Percentiles rank a stretch among this genome's conserved stretches.
These are phyloP conservation scores for Cladosporium austrohemisphaericum DNA, from an alignment of 2,329 filamentous ascomycete genomes.

Conservation along the genomic window DNA sequence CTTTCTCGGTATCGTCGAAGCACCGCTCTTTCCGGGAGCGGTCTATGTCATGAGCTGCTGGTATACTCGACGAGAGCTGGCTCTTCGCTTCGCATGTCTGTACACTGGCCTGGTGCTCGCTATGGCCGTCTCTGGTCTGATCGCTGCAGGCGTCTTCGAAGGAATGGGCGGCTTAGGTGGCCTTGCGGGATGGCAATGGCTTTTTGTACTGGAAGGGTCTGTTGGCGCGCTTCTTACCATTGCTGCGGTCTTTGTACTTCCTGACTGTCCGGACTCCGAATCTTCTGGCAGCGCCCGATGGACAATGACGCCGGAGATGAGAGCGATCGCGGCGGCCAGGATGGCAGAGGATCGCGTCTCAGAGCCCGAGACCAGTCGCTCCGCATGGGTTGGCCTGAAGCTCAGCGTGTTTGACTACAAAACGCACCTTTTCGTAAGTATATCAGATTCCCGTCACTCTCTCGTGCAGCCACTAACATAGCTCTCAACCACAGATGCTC, in stretches of 20 bases:
- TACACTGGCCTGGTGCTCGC: conserved; percentile 24
- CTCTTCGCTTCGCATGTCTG: not conserved
- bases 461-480: conserved; percentile 21
- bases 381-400: conserved; percentile 23
- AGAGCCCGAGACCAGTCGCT: conserved; percentile 40
- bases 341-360: conserved; percentile 45
- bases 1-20: conserved; percentile 20
- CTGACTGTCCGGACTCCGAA: conserved; percentile 58
- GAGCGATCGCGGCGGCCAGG: not conserved
- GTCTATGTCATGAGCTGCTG: conserved; percentile 31
- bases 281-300: conserved; percentile 30
- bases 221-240: conserved; percentile 58
- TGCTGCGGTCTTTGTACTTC: conserved; percentile 55
- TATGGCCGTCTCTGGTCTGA: conserved; percentile 7
- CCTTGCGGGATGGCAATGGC: not conserved
- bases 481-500: too few relatives aligned
- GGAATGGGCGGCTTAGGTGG: too few relatives aligned
- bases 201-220: not conserved
- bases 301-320: conserved; percentile 42
- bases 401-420: not conserved
- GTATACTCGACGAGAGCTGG: conserved; percentile 36
- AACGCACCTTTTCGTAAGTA: not conserved
- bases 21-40: conserved; percentile 7
- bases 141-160: not conserved
- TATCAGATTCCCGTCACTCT: not conserved